These are phyloP conservation scores for Bisporella sp. DNA, from an alignment of 2,329 filamentous ascomycete species.

Conservation along the genomic window DNA sequence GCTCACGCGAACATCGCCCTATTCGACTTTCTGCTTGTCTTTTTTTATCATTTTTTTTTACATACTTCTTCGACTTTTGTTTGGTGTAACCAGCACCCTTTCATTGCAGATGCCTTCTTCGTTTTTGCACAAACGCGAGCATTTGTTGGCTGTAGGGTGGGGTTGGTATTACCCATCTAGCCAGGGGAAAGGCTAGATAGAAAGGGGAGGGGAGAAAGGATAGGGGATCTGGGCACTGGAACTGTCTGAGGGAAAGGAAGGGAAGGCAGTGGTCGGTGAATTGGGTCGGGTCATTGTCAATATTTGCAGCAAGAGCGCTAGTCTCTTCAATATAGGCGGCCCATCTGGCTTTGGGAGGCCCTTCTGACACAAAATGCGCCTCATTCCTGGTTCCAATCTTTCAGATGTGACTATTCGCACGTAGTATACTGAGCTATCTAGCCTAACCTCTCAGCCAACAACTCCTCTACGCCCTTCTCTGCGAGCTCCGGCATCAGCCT, in stretches of 20 bases:
- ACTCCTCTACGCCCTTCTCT: slow-evolving; percentile 61
- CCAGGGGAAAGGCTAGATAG: no score
- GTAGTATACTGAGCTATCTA: slow-evolving; percentile 14
- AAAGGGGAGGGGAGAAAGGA: no score
- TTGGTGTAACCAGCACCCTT: neutral
- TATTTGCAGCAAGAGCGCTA: no score
- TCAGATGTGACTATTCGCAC: neutral
- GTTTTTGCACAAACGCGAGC: no score
- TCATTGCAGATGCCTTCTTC: neutral
- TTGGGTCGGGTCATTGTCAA: no score
- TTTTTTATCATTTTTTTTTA: slow-evolving; percentile 5
- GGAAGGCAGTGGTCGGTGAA: no score
- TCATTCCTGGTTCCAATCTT: neutral
- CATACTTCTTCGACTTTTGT: neutral
- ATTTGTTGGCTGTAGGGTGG: no score
- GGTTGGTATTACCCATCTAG: no score
- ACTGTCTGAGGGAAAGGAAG: no score
- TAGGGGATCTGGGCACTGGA: no score
- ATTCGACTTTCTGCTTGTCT: slow-evolving; percentile 3
- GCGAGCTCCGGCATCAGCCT: slow-evolving; percentile 78
- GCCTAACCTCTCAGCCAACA: slow-evolving; percentile 65
- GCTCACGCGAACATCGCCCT: slow-evolving; percentile 23
- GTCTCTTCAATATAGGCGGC: slow-evolving; percentile 13
- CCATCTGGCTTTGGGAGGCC: slow-evolving; percentile 22
- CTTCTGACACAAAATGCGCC: slow-evolving; percentile 14